phyloP scores from a whole-genome alignment of 2,329 filamentous ascomycete species.

The Mycocentrospora acerina region DNA sequence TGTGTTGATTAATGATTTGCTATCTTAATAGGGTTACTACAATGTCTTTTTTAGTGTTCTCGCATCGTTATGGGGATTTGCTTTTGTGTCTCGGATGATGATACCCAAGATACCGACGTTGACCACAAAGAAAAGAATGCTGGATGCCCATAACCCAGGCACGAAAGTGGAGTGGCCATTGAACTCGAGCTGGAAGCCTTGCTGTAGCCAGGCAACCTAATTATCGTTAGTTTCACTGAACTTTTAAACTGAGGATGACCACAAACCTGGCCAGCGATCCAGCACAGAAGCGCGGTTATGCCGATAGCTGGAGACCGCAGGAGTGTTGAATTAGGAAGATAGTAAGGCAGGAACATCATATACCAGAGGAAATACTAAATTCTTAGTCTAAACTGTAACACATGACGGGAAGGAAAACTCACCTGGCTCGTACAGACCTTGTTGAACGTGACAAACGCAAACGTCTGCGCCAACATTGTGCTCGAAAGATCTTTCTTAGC shows the following conservation, averaged over 20 bases:
- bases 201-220: conserved; percentile 50
- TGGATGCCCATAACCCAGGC: conserved; percentile 76
- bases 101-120: conserved; percentile 88
- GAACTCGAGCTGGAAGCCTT: conserved; percentile 54
- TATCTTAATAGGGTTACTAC: not conserved
- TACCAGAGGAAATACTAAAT: conserved; percentile 96
- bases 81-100: conserved; percentile 65
- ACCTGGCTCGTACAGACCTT: conserved; percentile 99
- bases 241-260: not conserved
- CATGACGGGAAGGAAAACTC: conserved; percentile 34
- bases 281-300: conserved; percentile 64
- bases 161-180: conserved; percentile 80
- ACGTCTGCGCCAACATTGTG: conserved; percentile 91
- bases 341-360: conserved; percentile 87
- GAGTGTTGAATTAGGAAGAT: conserved; percentile 78
- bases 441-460: conserved; percentile 96
- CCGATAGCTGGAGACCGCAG: conserved; percentile 63
- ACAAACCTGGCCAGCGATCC: conserved; percentile 70
- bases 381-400: conserved; percentile 4
- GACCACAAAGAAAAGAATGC: conserved; percentile 76
- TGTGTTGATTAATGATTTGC: no score
- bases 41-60: conserved; percentile 5
- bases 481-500: conserved; percentile 80
- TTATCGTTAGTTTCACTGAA: conserved; percentile 2
- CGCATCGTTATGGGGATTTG: conserved; percentile 1